Base-by-base conservation (phyloP, 2,329 filamentous ascomycete genomes). In the Colletotrichum eremochloae region DNA sequence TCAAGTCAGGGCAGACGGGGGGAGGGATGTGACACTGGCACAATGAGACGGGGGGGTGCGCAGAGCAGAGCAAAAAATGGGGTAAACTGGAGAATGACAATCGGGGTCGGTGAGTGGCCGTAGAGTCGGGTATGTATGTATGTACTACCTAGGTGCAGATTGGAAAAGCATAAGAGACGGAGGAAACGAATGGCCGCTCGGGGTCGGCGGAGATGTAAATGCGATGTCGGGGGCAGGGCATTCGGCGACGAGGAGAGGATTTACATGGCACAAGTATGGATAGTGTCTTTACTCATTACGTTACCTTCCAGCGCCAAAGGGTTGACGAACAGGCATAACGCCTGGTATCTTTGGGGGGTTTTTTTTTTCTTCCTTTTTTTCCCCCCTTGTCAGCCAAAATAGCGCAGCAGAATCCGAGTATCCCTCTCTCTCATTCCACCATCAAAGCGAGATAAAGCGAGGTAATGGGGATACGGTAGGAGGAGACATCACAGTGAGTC, bases 41-140 rank as follows among this genome's bases (percentile, higher is more conserved):
- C 24, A 24, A 24, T 24, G 24, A 24, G 57, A 48, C 31, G 18
- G 44, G 52, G 55, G 67, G 14, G 52, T 61, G 68, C 20, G 33
- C 53, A 66, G 44, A 71, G 33, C 53, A 66, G 44, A 71, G 42
- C 60, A 46, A 58, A 64, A 72, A 69, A 72, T 46, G 69, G 69
- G 69, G 69, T 72, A 72, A 68, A 60, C 53, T 64, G 69, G 69
- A 60, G 48, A 48, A 29, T 58, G n/a, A 53, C 61, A 15, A 12
- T 53, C 61, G 36, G 46, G 46, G 48, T 31, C 24, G 48, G 48
- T 5, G 46, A 62, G 31, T 62, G 60, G 60, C n/a, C 9, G 31
- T 62, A 14, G 58, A 24, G 24, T 24, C 24, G 24, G 24, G 24
- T 24, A 24, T 24, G 24, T 24, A 24, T 24, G 24, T 24, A 24